A percentile compares a stretch with the other conserved stretches of the same genome.
Conservation (phyloP, 768 basidiomycete species). For the Phlegmacium glaucopus region DNA sequence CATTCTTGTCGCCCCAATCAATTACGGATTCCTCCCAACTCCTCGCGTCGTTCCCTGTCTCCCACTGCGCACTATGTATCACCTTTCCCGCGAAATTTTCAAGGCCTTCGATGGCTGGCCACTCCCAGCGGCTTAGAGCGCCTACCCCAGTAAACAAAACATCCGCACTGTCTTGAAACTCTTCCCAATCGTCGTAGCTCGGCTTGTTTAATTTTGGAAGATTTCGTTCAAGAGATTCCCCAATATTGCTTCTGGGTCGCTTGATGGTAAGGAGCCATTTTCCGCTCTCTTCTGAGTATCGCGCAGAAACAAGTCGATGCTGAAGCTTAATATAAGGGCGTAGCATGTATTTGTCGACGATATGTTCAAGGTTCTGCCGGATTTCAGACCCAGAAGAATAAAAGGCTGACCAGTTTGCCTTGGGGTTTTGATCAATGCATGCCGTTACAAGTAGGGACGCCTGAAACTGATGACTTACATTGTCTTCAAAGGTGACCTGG, state of each 20-base stretch:
- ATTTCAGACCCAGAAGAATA: conserved; percentile 63
- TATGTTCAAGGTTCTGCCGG: conserved; percentile 44
- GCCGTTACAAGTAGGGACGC: background rate
- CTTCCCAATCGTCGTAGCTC: conserved; percentile 29
- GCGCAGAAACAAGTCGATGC: conserved; percentile 51
- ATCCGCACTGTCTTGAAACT: conserved; percentile 53
- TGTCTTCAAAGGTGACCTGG: conserved; percentile 54
- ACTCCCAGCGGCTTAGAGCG: conserved; percentile 53
- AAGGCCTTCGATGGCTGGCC: conserved; percentile 64
- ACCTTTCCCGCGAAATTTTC: conserved; percentile 53
- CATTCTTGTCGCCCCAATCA: conserved; percentile 48
- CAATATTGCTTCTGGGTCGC: conserved; percentile 16
- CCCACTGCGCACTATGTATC: conserved; percentile 65
- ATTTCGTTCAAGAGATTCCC: background rate
- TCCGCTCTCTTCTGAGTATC: conserved; percentile 45
- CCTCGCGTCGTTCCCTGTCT: conserved; percentile 32
- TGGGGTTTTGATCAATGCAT: background rate
- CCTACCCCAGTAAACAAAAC: conserved; percentile 57
- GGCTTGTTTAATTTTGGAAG: background rate
- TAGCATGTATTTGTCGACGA: conserved; percentile 57
- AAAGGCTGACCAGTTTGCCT: conserved; percentile 61
- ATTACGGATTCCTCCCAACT: conserved; percentile 43
- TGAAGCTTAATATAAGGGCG: conserved; percentile 49
- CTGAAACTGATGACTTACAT: conserved; percentile 28
- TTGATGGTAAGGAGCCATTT: conserved; percentile 57